Evolutionary conservation across 805 yeast genomes (phyloP), one percentile per base, ranked within the genome.

Genomic region (Spathaspora passalidarum): DNA sequence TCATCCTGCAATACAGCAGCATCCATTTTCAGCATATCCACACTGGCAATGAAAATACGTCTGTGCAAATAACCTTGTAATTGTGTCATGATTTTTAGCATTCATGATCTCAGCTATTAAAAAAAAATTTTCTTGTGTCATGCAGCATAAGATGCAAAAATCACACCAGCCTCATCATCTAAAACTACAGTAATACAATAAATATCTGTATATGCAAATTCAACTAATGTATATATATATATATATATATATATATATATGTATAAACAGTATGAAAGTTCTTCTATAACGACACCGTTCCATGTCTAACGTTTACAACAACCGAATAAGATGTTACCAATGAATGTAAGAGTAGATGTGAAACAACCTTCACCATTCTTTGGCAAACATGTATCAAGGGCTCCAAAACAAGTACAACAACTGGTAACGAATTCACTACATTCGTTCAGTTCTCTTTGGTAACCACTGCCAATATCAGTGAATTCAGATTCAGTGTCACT

Each of bases 371-470:
- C 75, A 3, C 72, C 72, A 14, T 56, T 56, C 35, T 63, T 48
- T n/a, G 77, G 77, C 50, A 75, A 70, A 48, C 72, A 70, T 5
- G 60, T 55, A 39, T 68, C 71, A 42, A 63, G 63, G 40, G 68
- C 56, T 1, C 77, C 76, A 45, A 72, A 72, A 51, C 77, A 72
- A 16, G 62, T 47, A 42, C 56, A 58, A 34, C 53, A 57, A 42
- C 71, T 76, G 41, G 65, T 50, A 50, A 72, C 69, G 48, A 72
- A 71, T 51, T 71, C 75, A 6, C 69, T 53, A 50, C 77, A 72
- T 48, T 72, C 76, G 49, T 69, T 68, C 14, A 56, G 40, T 1
- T 69, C 67, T 45, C 68, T 51, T 7, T 66, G 65, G 51, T 66
- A 71, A 2, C 76, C 76, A 18, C 57, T 62, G 1, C 40, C 51